Evolutionary conservation across 2,329 filamentous ascomycete species (phyloP), one percentile per base, ranked within the genome.

Genomic region (Trichophyton verrucosum): DNA sequence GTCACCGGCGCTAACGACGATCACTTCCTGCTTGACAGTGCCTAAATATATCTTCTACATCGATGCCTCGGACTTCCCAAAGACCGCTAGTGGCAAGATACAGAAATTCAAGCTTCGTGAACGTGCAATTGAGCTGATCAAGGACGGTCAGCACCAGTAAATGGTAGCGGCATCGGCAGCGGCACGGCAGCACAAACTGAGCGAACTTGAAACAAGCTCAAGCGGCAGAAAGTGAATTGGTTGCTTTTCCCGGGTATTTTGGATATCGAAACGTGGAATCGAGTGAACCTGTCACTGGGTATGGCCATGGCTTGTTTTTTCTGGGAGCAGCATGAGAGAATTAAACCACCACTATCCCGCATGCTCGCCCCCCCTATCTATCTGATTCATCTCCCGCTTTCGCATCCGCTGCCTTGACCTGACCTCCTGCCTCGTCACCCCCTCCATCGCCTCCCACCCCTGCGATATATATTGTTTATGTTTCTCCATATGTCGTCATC

Each of bases 61-160:
- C 8, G 66, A 68, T 4, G 65, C 66, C 0, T 80, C 86, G 0
- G 82, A 85, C n/a, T 95, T 89, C 71, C 92, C 92, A 20, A 96
- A 96, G 81, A 99, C 94, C 40, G 88, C 91, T 4, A 96, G 90
- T 72, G 92, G 92, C 24, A 99, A 99, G 82, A 91, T 97, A 61
- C 90, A 96, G 76, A 96, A 97, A 77, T 96, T 88, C 72, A 92
- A 87, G 76, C 73, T 97, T 68, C 82, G 83, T 69, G 87, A 91
- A 15, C 76, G 81, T 68, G 91, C 83, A 0, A 69, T 81, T 44
- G 67, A 76, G 65, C 65, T 82, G 60, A 64, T 84, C 55, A 72
- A 70, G 36, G 72, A 77, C 33, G 73, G 59, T n/a, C 24, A 55
- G 11, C 22, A 38, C 9, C 11, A 9, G 33, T 13, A 13, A 38